Percentiles rank a stretch among this genome's conserved stretches.
phyloP scores from a whole-genome alignment of 768 basidiomycete species.

The Lanmaoa pseudosensibilis region DNA sequence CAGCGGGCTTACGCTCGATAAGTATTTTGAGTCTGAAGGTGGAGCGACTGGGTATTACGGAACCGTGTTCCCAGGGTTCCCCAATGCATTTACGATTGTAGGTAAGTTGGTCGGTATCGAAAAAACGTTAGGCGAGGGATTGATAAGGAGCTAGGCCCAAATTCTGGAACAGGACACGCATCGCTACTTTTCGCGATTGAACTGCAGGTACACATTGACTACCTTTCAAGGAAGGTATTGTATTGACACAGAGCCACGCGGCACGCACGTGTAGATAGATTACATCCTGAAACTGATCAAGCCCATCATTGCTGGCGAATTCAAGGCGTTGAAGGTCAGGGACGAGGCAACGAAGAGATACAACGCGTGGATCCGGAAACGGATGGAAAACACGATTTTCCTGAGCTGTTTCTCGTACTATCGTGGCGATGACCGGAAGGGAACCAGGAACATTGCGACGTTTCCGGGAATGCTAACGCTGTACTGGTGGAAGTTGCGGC shows the following conservation, averaged over 20 bases:
- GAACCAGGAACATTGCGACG: neutral
- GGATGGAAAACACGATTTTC: slow-evolving; percentile 37
- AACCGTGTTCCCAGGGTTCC: slow-evolving; percentile 42
- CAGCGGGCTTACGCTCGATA: neutral
- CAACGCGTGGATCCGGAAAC: slow-evolving; percentile 41
- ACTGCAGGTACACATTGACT: neutral
- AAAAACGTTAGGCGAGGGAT: neutral
- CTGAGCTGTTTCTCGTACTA: slow-evolving; percentile 45
- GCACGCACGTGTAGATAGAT: neutral
- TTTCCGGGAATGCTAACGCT: neutral
- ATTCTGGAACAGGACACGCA: slow-evolving; percentile 1
- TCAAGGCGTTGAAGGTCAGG: neutral
- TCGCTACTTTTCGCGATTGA: neutral
- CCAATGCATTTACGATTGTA: neutral
- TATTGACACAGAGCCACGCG: slow-evolving; percentile 3
- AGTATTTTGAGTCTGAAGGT: neutral
- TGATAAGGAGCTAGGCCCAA: neutral
- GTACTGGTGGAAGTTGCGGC: neutral
- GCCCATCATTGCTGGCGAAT: neutral
- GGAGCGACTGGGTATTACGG: slow-evolving; percentile 44
- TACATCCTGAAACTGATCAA: slow-evolving; percentile 6
- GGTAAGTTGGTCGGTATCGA: neutral
- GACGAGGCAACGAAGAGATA: neutral
- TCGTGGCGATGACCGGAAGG: slow-evolving; percentile 34
- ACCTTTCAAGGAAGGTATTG: neutral